Evolutionary conservation across 2,329 filamentous ascomycete genomes (phyloP).

Genomic region (Beauveria rudraprayagi): DNA sequence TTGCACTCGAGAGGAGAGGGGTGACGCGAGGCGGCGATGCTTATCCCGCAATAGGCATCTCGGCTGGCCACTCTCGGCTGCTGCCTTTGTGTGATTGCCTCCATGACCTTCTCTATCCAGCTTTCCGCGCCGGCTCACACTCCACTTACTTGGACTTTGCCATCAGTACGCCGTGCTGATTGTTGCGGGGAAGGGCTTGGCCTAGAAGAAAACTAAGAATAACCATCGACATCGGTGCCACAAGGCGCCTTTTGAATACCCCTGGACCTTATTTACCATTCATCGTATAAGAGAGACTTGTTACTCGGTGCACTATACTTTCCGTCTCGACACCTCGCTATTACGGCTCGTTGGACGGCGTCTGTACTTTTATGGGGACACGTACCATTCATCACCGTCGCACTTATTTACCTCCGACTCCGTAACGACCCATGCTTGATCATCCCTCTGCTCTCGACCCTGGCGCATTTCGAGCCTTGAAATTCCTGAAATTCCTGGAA

Average conservation of each 20-base stretch:
- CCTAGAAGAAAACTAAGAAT: background rate
- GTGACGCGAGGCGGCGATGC: background rate
- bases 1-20: background rate
- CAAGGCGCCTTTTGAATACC: background rate
- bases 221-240: background rate
- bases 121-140: background rate
- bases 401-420: constrained; percentile 5
- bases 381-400: background rate
- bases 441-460: background rate
- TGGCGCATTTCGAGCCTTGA: background rate
- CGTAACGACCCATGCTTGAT: background rate
- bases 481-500: background rate
- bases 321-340: background rate
- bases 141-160: constrained; percentile 2
- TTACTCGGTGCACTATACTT: background rate
- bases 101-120: constrained; percentile 1
- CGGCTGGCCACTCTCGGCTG: background rate
- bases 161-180: background rate
- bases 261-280: background rate
- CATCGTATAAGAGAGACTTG: background rate
- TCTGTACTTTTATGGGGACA: constrained; percentile 9
- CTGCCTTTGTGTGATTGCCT: background rate
- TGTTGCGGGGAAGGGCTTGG: background rate
- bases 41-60: constrained; percentile 8
- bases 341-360: background rate